Evolutionary conservation across 1,139 yeast species (phyloP).

Genomic region (Geotrichum restrictum): DNA sequence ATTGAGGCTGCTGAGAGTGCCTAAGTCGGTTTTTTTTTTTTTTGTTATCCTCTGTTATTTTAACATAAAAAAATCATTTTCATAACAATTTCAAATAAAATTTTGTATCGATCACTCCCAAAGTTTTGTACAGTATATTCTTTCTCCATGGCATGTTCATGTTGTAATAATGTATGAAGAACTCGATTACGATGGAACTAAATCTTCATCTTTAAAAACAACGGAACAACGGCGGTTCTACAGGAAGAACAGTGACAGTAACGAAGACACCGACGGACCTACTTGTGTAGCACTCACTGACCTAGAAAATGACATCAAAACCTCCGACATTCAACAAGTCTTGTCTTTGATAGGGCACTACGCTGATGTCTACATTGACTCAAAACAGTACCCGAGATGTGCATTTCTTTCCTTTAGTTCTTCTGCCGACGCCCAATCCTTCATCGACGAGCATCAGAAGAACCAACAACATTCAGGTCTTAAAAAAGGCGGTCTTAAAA

Average conservation of each 20-base stretch:
- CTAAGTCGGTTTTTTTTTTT: conserved; percentile 2
- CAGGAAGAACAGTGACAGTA: too few species aligned
- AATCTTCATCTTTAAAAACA: neutral
- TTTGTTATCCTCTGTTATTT: neutral
- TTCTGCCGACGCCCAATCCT: conserved; percentile 3
- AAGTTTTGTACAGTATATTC: too few species aligned
- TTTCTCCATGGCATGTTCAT: neutral
- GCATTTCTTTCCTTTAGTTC: conserved; percentile 5
- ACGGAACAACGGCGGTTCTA: neutral
- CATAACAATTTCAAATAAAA: too few species aligned
- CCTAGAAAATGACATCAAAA: conserved; percentile 5
- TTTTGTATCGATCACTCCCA: too few species aligned
- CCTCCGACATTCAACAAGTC: conserved; percentile 9
- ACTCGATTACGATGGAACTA: conserved; percentile 12
- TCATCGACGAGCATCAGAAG: neutral
- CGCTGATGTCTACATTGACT: conserved; percentile 1
- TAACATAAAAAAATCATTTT: conserved; percentile 1
- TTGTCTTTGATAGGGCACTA: conserved; percentile 4
- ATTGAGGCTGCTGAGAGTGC: conserved; percentile 20
- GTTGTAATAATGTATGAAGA: conserved; percentile 5
- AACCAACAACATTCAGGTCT: too few species aligned
- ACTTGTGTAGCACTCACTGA: conserved; percentile 11
- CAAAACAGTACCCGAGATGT: conserved; percentile 5
- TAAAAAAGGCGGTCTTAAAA: too few species aligned
- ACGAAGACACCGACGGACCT: neutral